A percentile compares a stretch with the other conserved stretches of the same genome.
Conservation (phyloP, 2,329 filamentous ascomycete genomes). For the Fusarium newnesense region DNA sequence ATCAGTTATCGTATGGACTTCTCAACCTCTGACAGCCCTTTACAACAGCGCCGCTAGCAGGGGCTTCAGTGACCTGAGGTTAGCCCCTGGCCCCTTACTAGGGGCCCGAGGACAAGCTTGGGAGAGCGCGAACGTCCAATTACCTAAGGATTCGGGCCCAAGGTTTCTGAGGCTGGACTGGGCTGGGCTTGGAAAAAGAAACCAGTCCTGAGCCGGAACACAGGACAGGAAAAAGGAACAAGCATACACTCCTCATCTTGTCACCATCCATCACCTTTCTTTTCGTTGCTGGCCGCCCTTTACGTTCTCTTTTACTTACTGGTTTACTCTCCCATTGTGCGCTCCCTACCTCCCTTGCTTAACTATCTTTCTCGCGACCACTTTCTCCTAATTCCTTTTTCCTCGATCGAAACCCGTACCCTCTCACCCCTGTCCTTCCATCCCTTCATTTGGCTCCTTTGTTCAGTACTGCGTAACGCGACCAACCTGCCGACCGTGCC, state of each 20-base stretch:
- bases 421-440: slow-evolving; percentile 29
- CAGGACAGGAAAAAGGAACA: slow-evolving; percentile 37
- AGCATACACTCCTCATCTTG: slow-evolving; percentile 28
- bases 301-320: slow-evolving; percentile 25
- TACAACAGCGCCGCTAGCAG: slow-evolving; percentile 29
- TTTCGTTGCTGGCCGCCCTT: slow-evolving; percentile 35
- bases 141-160: slow-evolving; percentile 29
- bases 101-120: slow-evolving; percentile 21
- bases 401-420: slow-evolving; percentile 19
- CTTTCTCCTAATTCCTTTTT: slow-evolving; percentile 22
- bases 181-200: slow-evolving; percentile 19
- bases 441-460: slow-evolving; percentile 34
- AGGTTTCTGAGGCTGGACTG: slow-evolving; percentile 24
- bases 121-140: slow-evolving; percentile 17
- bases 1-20: slow-evolving; percentile 13
- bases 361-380: slow-evolving; percentile 24
- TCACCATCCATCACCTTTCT: slow-evolving; percentile 33
- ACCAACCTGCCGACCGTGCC: slow-evolving; percentile 42
- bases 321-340: slow-evolving; percentile 18
- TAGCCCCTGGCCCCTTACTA: slow-evolving; percentile 35
- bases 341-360: slow-evolving; percentile 19
- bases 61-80: slow-evolving; percentile 26
- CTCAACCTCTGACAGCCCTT: slow-evolving; percentile 5
- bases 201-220: slow-evolving; percentile 27
- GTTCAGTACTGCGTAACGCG: slow-evolving; percentile 39